These are phyloP conservation scores for Sodiomyces alkalinus DNA, from an alignment of 2,329 filamentous ascomycete genomes.

Conservation along the genomic window DNA sequence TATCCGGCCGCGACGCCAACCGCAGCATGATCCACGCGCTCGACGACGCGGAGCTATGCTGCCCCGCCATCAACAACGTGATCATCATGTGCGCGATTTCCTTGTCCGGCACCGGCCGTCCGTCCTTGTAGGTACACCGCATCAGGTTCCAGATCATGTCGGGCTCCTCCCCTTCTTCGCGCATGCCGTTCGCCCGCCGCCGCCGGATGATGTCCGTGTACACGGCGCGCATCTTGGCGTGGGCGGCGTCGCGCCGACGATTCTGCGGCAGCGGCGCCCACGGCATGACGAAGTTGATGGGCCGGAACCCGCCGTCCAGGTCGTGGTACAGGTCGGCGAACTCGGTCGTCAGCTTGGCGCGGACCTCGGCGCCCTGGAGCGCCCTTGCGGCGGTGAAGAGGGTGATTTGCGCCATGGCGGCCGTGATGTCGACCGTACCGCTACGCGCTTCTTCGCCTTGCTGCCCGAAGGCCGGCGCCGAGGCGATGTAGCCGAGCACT, in stretches of 20 bases:
- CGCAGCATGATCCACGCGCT: slow-evolving; percentile 64
- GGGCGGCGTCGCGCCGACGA: slow-evolving; percentile 53
- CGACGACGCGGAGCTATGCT: slow-evolving; percentile 68
- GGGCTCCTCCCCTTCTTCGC: too few relatives aligned
- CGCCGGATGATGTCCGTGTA: slow-evolving; percentile 58
- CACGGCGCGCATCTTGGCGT: slow-evolving; percentile 52
- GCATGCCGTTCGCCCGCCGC: slow-evolving; percentile 36
- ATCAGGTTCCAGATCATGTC: slow-evolving; percentile 76
- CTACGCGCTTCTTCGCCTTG: too few relatives aligned
- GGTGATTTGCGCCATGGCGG: slow-evolving; percentile 60
- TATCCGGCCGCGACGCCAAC: slow-evolving; percentile 53
- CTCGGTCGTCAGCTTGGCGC: slow-evolving; percentile 52
- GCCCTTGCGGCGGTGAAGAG: slow-evolving; percentile 68
- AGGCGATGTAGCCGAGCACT: slow-evolving; percentile 47
- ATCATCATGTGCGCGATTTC: slow-evolving; percentile 82
- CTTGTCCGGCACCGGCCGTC: slow-evolving; percentile 50
- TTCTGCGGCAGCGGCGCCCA: slow-evolving; percentile 69
- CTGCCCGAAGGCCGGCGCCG: slow-evolving; percentile 40
- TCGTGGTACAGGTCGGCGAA: slow-evolving; percentile 69
- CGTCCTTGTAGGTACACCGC: slow-evolving; percentile 62
- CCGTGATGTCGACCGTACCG: slow-evolving; percentile 50
- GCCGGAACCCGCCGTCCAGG: slow-evolving; percentile 63
- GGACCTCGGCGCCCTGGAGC: slow-evolving; percentile 63
- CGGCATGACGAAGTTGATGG: slow-evolving; percentile 70
- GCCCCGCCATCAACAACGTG: slow-evolving; percentile 68